Percentiles rank a stretch among this genome's conserved stretches.
Evolutionary conservation across 306 rosid species (phyloP).

Genomic region (Cyclanthera cordifolia): DNA sequence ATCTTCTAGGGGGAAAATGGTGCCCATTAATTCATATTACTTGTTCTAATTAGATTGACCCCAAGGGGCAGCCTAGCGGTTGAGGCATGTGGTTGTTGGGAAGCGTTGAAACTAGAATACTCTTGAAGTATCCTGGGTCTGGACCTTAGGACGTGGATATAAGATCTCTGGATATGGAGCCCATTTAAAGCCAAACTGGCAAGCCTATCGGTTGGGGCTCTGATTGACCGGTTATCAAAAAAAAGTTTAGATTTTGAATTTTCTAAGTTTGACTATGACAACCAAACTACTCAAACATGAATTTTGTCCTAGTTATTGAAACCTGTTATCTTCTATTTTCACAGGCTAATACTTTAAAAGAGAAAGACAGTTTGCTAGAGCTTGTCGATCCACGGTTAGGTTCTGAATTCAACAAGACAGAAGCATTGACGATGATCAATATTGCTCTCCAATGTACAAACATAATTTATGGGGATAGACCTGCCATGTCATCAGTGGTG

Average conservation of each 20-base stretch:
- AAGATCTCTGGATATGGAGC: too few species aligned
- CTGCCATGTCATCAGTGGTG: slow-evolving; percentile 30
- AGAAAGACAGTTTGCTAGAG: slow-evolving; percentile 23
- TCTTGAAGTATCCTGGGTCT: too few species aligned
- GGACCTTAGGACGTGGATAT: too few species aligned
- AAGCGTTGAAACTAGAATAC: too few species aligned
- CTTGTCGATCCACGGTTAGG: slow-evolving; percentile 32
- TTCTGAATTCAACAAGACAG: slow-evolving; percentile 19
- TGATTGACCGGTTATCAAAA: too few species aligned
- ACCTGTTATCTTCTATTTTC: neutral
- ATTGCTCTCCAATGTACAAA: slow-evolving; percentile 32
- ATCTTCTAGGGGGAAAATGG: neutral
- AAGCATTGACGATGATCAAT: slow-evolving; percentile 27
- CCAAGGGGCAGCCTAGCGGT: too few species aligned
- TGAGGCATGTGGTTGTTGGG: too few species aligned
- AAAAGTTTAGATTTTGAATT: neutral
- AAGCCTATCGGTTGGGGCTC: too few species aligned
- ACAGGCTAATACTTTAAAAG: slow-evolving; percentile 30
- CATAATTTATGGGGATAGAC: slow-evolving; percentile 19
- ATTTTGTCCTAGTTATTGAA: neutral
- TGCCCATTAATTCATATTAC: too few species aligned
- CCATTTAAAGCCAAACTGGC: too few species aligned
- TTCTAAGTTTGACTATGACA: neutral
- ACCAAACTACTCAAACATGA: neutral
- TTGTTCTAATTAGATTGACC: too few species aligned